Base-by-base conservation (phyloP, 306 rosid genomes). In the Dalbergia oliveri region DNA sequence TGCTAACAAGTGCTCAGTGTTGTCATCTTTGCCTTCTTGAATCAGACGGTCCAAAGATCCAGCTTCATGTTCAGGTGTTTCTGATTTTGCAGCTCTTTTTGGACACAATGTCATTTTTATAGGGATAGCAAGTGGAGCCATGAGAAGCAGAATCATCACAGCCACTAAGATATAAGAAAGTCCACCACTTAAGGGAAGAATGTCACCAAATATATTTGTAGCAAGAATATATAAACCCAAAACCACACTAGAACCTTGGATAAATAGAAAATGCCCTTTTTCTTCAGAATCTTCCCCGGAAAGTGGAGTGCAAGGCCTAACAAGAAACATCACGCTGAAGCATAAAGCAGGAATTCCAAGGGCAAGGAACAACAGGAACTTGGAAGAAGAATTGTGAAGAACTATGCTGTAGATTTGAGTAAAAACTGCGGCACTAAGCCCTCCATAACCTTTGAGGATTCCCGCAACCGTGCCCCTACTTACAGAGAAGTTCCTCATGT, bases 51-150 rank as follows among this genome's bases (percentile, higher is more conserved):
- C 81, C 3, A 88, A 84, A 67, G 93, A 86, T 50, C 80, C 86
- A 64, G 56, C 79, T 18, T 69, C 8, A 2, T 37, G 69, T 43
- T 75, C 82, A 10, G 41, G 71, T 58, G 41, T 21, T 78, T 47
- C 91, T 35, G 79, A 5, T 39, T 58, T 13, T 44, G 33, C 7
- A 6, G 41, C 77, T 84, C 65, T 74, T 70, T 70, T 58, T 4
- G 87, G 90, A 67, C 71, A 88, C 37, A 91, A 15, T 49, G 97
- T 91, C 97, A 93, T 93, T 69, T 93, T 93, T 23, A 89, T 19
- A 61, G 97, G 97, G 77, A 93, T 81, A 37, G 89, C 87, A 79
- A 93, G 89, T 5, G 97, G 97, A 66, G 97, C 89, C 91, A 91
- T 68, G 70, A 93, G 88, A 72, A 93, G 93, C 18, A 93, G 84